Base-by-base conservation (phyloP, 2,329 filamentous ascomycete genomes). In the Lachnum nothofagi region DNA sequence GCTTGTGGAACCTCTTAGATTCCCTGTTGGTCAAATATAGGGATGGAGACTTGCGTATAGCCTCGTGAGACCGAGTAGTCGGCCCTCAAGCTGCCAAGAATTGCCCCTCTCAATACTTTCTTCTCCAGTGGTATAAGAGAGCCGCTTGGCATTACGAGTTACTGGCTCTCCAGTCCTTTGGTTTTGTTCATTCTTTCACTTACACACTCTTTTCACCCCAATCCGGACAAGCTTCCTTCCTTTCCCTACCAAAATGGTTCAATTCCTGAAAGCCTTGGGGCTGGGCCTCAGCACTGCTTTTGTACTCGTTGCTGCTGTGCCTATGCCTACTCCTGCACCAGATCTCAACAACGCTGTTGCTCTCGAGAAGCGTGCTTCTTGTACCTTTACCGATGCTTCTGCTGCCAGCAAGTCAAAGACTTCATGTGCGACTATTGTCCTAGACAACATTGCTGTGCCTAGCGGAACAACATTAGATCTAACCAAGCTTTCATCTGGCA, bases 381-480 rank as follows among this genome's bases (percentile, higher is more conserved):
- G 80, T 65, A 79, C 75, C 12, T 80, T 82, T 62, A 78, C 70
- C 41, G 69, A 71, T 31, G 46, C 54, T 20, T 45, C 42, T 14
- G 37, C 34, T 42, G 75, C 74, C 41, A 72, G 66, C 51, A 68
- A 69, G 49, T 68, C 68, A 60, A 78, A 78, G 65, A 57, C 60
- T 3, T 69, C 69, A 9, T 83, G 80, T 67, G 67, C 75, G 8
- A 72, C 68, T 44, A 80, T 83, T 51, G 66, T 72, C 20, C 68
- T 83, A 23, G 70, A 70, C 52, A 69, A 72, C 54, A 73, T 83
- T 44, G 65, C 65, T 20, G 79, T 83, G 14, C 80, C 80, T 2
- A 72, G 78, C 4, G 78, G 78, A 20, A 67, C 68, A 17, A 82
- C 79, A 3, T 71, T 83, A 2, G 77, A 82, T 58, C 61, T 83